Evolutionary conservation across 306 rosid genomes (phyloP).

Genomic region (Malus asiatica): DNA sequence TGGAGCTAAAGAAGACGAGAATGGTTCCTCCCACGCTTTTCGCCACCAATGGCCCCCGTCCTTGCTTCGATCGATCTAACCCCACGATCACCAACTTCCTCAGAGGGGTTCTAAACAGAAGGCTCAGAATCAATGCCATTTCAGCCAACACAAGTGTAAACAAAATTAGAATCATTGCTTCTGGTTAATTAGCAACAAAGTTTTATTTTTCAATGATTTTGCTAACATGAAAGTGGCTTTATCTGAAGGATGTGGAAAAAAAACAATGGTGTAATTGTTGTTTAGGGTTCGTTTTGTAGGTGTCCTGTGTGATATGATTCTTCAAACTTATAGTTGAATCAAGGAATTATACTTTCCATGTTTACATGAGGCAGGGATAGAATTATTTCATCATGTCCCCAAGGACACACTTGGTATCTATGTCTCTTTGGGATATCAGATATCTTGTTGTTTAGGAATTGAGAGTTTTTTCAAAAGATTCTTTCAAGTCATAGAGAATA

Average conservation of each 20-base stretch:
- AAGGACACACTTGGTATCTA: neutral
- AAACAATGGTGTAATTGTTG: neutral
- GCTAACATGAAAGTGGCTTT: neutral
- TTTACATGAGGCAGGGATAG: neutral
- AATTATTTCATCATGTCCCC: neutral
- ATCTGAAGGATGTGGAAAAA: neutral
- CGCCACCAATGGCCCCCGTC: slow-evolving; percentile 41
- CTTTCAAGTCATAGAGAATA: too few species aligned
- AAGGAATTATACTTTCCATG: slow-evolving; percentile 8
- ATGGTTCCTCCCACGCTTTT: slow-evolving; percentile 56
- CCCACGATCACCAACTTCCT: slow-evolving; percentile 33
- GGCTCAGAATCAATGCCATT: slow-evolving; percentile 32
- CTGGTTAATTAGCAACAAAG: neutral
- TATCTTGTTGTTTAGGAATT: neutral
- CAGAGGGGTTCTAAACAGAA: slow-evolving; percentile 46
- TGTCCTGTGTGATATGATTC: neutral
- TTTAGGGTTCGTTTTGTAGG: neutral
- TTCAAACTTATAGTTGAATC: neutral
- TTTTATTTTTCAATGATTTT: neutral
- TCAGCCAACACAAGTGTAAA: slow-evolving; percentile 30
- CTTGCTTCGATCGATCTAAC: slow-evolving; percentile 48
- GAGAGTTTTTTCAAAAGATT: neutral
- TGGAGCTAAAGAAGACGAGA: slow-evolving; percentile 39
- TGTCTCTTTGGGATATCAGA: neutral
- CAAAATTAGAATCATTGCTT: slow-evolving; percentile 42